Evolutionary conservation across 495 filamentous ascomycete genomes (phyloP), one percentile per base, ranked within the genome.

Genomic region (Sordaria brevicollis): DNA sequence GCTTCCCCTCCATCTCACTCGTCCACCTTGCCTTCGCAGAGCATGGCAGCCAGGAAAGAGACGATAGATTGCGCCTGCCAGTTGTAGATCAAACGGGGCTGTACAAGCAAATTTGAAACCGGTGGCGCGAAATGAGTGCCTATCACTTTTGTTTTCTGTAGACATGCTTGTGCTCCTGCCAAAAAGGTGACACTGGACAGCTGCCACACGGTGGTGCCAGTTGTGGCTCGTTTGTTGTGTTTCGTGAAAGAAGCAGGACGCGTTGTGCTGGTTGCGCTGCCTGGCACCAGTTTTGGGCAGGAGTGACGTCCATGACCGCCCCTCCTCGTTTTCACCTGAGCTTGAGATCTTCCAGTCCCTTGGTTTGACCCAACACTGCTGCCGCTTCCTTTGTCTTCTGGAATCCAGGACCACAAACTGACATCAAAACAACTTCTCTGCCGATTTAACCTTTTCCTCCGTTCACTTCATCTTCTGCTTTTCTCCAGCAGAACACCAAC

Each of bases 251-350:
- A 62, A 62, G 25, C 29, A 62, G 49, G 49, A 62, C 49, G 49
- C 49, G 49, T 31, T 29, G 29, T 13, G 21, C 10, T 29, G 21
- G 49, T 31, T 29, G 29, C 25, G 21, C 10, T 29, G 21, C 49
- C 49, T 57, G 49, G 49, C 49, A 57, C 43, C 21, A 54, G 10
- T 57, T 49, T 54, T 13, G 43, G 69, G 71, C 62, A 73, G 62
- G 43, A 74, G 72, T 77, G 76, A 77, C 76, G 76, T 77, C 71
- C 70, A 67, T 70, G 73, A 75, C 67, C 5, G 43, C 19, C 29
- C 67, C 49, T 68, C 38, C 35, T 39, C 67, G 66, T 38, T 68
- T 38, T 35, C 65, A 36, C 54, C 38, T 35, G 38, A 72, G 39
- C 54, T 35, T 35, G 38, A 72, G 39, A 67, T 35, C 31, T 49